phyloP scores from a whole-genome alignment of 176 grass and related monocot genomes.

The maize (Zea mays) region DNA sequence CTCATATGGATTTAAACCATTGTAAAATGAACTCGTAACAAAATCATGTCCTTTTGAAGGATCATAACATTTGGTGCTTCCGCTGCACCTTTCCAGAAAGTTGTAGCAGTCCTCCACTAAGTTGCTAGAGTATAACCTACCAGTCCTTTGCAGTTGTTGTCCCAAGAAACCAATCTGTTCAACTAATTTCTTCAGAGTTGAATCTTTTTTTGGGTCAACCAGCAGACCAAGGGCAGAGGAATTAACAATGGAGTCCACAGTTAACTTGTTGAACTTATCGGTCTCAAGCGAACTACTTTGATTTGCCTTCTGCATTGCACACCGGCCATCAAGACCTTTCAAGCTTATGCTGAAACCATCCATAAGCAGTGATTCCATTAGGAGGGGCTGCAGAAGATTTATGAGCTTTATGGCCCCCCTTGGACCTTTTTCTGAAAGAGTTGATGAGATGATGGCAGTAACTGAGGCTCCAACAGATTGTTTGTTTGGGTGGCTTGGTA shows the following conservation, averaged over 20 bases:
- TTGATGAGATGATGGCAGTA: constrained; percentile 39
- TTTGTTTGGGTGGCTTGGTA: constrained; percentile 28
- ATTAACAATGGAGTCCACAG: constrained; percentile 39
- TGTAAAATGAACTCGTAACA: constrained; percentile 56
- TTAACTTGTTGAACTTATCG: constrained; percentile 34
- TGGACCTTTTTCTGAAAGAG: constrained; percentile 40
- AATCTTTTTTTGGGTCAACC: constrained; percentile 52
- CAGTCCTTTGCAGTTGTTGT: constrained; percentile 42
- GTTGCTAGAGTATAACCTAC: constrained; percentile 46
- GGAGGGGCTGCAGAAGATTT: constrained; percentile 61
- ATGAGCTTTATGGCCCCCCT: constrained; percentile 46
- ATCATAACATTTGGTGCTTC: constrained; percentile 11
- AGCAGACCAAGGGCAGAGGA: constrained; percentile 45
- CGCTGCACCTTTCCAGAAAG: constrained; percentile 28
- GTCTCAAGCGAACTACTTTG: constrained; percentile 29
- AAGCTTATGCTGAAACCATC: constrained; percentile 66
- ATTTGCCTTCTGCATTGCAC: constrained; percentile 21
- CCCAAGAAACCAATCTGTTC: constrained; percentile 75
- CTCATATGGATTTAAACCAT: constrained; percentile 60
- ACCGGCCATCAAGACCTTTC: constrained; percentile 48
- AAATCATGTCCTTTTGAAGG: constrained; percentile 38
- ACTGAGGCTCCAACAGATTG: constrained; percentile 31
- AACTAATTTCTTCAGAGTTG: constrained; percentile 52
- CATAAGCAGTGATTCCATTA: constrained; percentile 58
- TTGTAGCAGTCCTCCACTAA: constrained; percentile 59